These are phyloP conservation scores for Furcasterigmium sp. DNA, from an alignment of 2,329 filamentous ascomycete species.

Conservation along the genomic window DNA sequence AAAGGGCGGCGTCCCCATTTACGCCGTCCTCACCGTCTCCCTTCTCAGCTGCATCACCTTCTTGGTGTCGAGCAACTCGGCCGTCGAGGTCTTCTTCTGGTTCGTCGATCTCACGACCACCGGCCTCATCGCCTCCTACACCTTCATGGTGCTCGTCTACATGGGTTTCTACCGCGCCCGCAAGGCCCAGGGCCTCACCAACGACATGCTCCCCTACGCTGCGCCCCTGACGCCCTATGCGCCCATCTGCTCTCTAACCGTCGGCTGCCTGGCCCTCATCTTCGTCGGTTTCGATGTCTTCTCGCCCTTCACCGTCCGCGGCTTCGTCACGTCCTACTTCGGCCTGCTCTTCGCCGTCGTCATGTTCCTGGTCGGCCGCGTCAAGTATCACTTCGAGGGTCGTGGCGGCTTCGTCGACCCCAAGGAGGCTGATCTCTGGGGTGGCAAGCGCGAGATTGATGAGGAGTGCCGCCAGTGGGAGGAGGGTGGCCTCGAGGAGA, in stretches of 20 bases:
- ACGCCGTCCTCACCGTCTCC: conserved; percentile 24
- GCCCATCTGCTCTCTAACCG: conserved; percentile 40
- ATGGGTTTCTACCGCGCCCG: conserved; percentile 46
- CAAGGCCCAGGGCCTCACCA: conserved; percentile 43
- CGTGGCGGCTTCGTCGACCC: conserved; percentile 40
- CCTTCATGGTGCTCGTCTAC: conserved; percentile 38
- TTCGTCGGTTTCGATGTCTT: conserved; percentile 55
- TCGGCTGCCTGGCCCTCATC: conserved; percentile 43
- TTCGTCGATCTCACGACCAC: conserved; percentile 50
- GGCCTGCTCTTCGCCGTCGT: conserved; percentile 44
- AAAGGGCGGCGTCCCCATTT: conserved; percentile 38
- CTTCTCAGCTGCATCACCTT: conserved; percentile 28
- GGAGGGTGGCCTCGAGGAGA: conserved; percentile 39
- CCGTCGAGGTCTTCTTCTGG: conserved; percentile 33
- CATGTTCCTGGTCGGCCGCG: conserved; percentile 45
- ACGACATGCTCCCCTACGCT: conserved; percentile 42
- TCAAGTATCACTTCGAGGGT: conserved; percentile 26
- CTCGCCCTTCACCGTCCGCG: conserved; percentile 35
- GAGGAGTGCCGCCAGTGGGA: conserved; percentile 42
- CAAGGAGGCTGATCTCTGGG: conserved; percentile 55
- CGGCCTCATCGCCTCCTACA: conserved; percentile 55
- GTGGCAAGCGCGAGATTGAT: conserved; percentile 61
- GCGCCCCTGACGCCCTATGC: conserved; percentile 46
- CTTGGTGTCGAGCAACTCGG: conserved; percentile 28
- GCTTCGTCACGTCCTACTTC: conserved; percentile 50